A percentile compares a stretch with the other conserved stretches of the same genome.
Conservation (phyloP, 306 rosid species). For the Styphnolobium japonicum region DNA sequence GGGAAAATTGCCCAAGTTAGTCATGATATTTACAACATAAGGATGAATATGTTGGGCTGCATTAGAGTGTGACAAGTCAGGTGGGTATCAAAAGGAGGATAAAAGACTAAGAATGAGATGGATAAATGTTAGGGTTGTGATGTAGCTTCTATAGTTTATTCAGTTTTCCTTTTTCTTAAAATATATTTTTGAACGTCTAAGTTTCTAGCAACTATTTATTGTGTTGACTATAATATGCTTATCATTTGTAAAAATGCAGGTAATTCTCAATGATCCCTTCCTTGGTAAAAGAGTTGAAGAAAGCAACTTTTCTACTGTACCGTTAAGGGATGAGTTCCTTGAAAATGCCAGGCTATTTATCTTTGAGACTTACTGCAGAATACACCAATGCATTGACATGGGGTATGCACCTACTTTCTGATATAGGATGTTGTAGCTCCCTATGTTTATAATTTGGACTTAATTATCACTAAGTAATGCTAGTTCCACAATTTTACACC, state of each 20-base stretch:
- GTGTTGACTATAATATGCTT: neutral
- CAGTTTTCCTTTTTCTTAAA: neutral
- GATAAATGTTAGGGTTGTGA: neutral
- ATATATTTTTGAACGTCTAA: neutral
- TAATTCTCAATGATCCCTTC: constrained; percentile 71
- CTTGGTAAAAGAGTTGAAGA: constrained; percentile 72
- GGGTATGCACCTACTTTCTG: constrained; percentile 42
- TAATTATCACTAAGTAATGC: neutral
- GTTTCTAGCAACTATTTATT: neutral
- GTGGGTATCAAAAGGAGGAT: no score
- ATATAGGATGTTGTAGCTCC: neutral
- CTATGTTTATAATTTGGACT: neutral
- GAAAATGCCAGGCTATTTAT: constrained; percentile 94
- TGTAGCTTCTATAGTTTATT: neutral
- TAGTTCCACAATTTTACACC: no score
- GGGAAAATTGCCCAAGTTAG: no score
- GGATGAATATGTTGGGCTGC: no score
- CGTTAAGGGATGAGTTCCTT: no score
- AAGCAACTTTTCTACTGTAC: constrained; percentile 61
- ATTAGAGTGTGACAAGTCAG: no score
- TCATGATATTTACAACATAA: no score
- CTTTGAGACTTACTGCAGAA: constrained; percentile 96
- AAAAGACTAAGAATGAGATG: no score
- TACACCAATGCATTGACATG: constrained; percentile 88
- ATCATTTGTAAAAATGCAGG: constrained; percentile 35